phyloP scores from a whole-genome alignment of 1,284 basidiomycete genomes.

The Meripilus lineatus region DNA sequence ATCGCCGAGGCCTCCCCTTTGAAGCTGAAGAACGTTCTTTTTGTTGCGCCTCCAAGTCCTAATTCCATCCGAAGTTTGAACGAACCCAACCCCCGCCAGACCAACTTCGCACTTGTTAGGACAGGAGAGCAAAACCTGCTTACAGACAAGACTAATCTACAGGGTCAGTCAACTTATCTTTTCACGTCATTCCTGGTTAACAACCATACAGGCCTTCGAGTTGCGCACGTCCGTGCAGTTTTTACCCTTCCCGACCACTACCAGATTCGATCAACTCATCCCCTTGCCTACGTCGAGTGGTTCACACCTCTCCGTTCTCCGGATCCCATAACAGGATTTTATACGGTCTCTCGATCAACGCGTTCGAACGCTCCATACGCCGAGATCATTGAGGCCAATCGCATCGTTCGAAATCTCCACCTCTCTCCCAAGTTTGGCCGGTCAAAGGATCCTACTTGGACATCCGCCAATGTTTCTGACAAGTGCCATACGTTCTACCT shows the following conservation, averaged over 20 bases:
- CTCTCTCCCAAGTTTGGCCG: too few species aligned
- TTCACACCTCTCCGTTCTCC: conserved; percentile 14
- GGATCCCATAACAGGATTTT: conserved; percentile 5
- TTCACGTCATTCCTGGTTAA: background rate
- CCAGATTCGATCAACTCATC: conserved; percentile 1
- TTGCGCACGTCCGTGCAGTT: conserved; percentile 14
- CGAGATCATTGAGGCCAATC: too few species aligned
- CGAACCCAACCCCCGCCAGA: too few species aligned
- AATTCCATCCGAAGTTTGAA: too few species aligned
- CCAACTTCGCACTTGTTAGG: background rate
- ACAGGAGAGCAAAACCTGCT: conserved; percentile 4
- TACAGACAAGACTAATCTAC: background rate
- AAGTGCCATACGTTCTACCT: too few species aligned
- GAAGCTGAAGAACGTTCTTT: too few species aligned
- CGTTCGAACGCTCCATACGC: too few species aligned
- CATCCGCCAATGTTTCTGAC: too few species aligned
- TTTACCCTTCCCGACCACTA: conserved; percentile 9
- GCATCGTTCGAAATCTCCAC: too few species aligned
- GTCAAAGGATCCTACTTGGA: too few species aligned
- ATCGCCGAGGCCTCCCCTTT: too few species aligned
- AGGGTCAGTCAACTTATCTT: conserved; percentile 1
- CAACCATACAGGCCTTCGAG: background rate
- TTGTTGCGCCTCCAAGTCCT: too few species aligned
- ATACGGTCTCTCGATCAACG: conserved; percentile 9
- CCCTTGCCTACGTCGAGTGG: conserved; percentile 23